Evolutionary conservation across 345 rosid species (phyloP).

Genomic region (Salix udensis): DNA sequence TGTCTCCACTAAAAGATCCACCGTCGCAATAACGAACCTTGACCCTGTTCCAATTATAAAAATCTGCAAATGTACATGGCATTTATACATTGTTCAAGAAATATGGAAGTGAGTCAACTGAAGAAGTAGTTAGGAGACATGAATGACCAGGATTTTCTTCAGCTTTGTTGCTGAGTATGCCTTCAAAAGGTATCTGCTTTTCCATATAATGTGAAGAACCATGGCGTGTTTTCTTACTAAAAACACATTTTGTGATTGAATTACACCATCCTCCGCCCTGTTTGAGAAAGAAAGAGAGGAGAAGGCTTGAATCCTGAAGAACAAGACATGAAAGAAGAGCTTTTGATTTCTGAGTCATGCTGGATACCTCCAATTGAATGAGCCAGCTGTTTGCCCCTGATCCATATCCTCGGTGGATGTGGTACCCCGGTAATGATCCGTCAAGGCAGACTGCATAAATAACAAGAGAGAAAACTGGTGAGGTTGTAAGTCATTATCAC

Average conservation of each 20-base stretch:
- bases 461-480: too few relatives aligned
- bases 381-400: slow-evolving; percentile 89
- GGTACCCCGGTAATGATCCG: slow-evolving; percentile 94
- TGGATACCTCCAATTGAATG: slow-evolving; percentile 72
- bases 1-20: background rate
- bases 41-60: background rate
- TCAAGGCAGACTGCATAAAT: slow-evolving; percentile 72
- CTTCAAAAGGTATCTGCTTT: background rate
- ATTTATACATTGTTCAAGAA: background rate
- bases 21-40: background rate
- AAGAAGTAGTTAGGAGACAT: background rate
- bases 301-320: slow-evolving; percentile 1
- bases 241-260: background rate
- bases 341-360: background rate
- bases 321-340: background rate
- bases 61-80: background rate
- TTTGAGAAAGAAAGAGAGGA: background rate
- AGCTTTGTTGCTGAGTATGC: background rate
- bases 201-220: background rate
- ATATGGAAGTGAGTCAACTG: background rate
- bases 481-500: too few relatives aligned
- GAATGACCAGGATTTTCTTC: background rate
- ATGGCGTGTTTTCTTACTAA: background rate
- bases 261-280: background rate
- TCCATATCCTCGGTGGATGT: slow-evolving; percentile 72